Evolutionary conservation across 805 yeast genomes (phyloP), one percentile per base, ranked within the genome.

Genomic region (Ogataea kodamae): DNA sequence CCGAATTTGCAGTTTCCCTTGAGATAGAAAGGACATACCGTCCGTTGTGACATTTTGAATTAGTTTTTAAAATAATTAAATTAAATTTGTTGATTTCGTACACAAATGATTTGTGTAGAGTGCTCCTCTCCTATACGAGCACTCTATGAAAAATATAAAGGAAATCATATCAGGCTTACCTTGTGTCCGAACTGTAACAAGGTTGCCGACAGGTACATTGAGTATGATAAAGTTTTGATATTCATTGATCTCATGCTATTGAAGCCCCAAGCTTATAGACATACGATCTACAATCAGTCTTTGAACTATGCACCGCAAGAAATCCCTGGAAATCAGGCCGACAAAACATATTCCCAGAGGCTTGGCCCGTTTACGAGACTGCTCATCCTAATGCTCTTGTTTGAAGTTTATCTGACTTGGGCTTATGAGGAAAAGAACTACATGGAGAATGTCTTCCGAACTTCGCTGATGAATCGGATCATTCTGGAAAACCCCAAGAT

Each of bases 101-200:
- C n/a, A n/a, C n/a, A n/a, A n/a, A 88, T 90, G 97, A 78, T 89
- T 42, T 90, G 97, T 58, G 81, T 89, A 14, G 94, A 88, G 55
- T 92, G 97, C 56, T 70, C 77, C n/a, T 62, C 69, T 23, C 75
- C 80, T 3, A 81, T 80, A 21, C 65, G 67, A 11, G 67, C 82
- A 1, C 68, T 89, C 22, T 90, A 74, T 61, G 78, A 81, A 14
- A 69, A 67, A 45, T 89, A 84, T 58, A 75, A 89, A 18, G 78
- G 81, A 38, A 77, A 79, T 28, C 88, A 87, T 49, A 85, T 90
- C 29, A 77, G 83, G 44, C 70, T 87, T 22, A 80, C 95, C 0
- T 78, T 78, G 19, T 92, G 97, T 52, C 62, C 74, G 3, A 55
- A 62, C 18, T 92, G 99, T 56, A 69, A 74, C 18, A 66, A 70